Base-by-base conservation (phyloP, 2,329 filamentous ascomycete genomes). In the Neonectria magnoliae region DNA sequence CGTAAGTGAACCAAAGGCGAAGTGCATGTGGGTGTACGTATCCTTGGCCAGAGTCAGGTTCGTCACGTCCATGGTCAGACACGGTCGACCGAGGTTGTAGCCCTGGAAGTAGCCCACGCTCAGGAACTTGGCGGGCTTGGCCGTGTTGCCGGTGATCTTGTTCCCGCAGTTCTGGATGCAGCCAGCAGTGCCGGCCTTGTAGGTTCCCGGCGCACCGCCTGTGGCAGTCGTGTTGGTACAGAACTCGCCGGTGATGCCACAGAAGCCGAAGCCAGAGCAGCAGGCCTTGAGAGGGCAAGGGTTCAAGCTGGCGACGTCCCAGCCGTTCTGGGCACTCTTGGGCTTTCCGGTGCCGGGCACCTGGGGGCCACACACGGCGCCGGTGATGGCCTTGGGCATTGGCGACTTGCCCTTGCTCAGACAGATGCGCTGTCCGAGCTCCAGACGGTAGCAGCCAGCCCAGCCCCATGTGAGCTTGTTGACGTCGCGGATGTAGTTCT, bases 221-320 rank as follows among this genome's bases (percentile, higher is more conserved):
- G 73, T 74, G 1, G 60, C 75, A 45, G 70, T 70, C 0, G 73
- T 70, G 61, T 73, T 66, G 3, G 72, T 75, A 27, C 83, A 86
- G 67, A 84, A 84, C 14, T 82, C 82, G 1, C 68, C 66, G 0
- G 80, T 82, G 1, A 77, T 77, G 5, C 83, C 83, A 25, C 84
- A 86, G 52, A 81, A 76, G 0, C 83, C 84, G 75, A 80, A 81
- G 18, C 75, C 71, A 13, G 78, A 76, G 67, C 81, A 83, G 68
- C 80, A 82, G 1, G 76, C 78, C 27, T 81, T 81, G 0, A 84
- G 72, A 0, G 81, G 81, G 63, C 84, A 87, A 0, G 78, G 81
- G 64, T 85, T 87, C 6, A 86, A 70, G 9, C 73, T 68, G 0
- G 75, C 66, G 4, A 84, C 70, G 54, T 72, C 73, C 73, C 47